These are phyloP conservation scores for Cladosporium phlei DNA, from an alignment of 2,329 filamentous ascomycete species.

Conservation along the genomic window DNA sequence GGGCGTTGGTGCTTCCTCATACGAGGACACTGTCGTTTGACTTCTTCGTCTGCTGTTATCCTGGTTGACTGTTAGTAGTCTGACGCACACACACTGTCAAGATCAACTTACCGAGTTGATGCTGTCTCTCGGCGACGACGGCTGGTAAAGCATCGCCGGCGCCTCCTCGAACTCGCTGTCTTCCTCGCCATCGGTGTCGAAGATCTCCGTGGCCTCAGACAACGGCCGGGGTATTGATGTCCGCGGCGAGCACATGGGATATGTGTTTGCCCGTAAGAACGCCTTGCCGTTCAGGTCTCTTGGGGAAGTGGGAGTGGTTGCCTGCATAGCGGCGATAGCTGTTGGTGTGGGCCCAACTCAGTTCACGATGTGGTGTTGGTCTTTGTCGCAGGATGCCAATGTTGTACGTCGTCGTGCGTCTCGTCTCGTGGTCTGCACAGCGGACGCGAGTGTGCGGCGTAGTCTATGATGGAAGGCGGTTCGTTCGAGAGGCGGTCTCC, in stretches of 20 bases:
- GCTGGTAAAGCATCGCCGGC: not conserved
- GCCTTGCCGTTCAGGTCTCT: constrained; percentile 42
- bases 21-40: constrained; percentile 81
- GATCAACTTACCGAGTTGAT: constrained; percentile 62
- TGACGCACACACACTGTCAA: no score
- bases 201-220: constrained; percentile 71
- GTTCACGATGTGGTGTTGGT: constrained; percentile 2
- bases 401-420: constrained; percentile 12
- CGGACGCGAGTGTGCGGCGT: constrained; percentile 22
- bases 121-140: constrained; percentile 57
- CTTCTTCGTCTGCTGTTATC: constrained; percentile 60
- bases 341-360: constrained; percentile 6
- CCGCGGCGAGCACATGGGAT: constrained; percentile 12
- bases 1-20: constrained; percentile 77
- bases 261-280: constrained; percentile 46
- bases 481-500: constrained; percentile 33
- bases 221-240: constrained; percentile 51
- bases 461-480: constrained; percentile 20
- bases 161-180: constrained; percentile 49
- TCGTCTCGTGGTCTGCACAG: constrained; percentile 9
- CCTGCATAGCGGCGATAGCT: constrained; percentile 34
- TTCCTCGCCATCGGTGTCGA: constrained; percentile 71
- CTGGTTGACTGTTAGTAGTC: constrained; percentile 23
- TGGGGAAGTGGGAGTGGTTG: constrained; percentile 43
- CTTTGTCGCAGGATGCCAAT: not conserved